Evolutionary conservation across 2,329 filamentous ascomycete genomes (phyloP).

Genomic region (Aureobasidium sp.): DNA sequence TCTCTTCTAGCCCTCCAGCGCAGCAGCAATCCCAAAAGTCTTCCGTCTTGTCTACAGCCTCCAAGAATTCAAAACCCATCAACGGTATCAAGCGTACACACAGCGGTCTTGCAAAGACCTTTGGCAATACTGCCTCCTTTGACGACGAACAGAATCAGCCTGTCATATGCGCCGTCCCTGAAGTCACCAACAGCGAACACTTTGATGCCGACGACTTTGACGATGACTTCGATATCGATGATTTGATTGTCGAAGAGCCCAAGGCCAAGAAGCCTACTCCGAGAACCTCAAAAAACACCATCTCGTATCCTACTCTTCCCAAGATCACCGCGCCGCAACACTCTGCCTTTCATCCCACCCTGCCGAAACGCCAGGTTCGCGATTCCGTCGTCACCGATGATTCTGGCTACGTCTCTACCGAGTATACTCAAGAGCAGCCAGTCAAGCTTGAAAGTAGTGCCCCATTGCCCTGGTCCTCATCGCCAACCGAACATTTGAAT

Average conservation of each 20-base stretch:
- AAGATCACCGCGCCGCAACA: slow-evolving; percentile 19
- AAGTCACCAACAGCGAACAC: slow-evolving; percentile 36
- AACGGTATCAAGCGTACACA: slow-evolving; percentile 36
- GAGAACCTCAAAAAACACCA: slow-evolving; percentile 16
- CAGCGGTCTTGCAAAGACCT: slow-evolving; percentile 37
- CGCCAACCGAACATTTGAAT: slow-evolving; percentile 32
- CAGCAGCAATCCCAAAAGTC: slow-evolving; percentile 28
- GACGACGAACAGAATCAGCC: slow-evolving; percentile 28
- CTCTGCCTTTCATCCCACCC: slow-evolving; percentile 21
- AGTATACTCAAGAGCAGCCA: background rate
- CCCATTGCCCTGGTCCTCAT: slow-evolving; percentile 60
- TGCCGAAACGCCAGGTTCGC: slow-evolving; percentile 19
- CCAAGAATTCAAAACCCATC: slow-evolving; percentile 18
- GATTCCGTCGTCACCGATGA: slow-evolving; percentile 11
- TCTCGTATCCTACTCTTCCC: slow-evolving; percentile 35
- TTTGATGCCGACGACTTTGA: slow-evolving; percentile 80
- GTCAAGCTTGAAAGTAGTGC: slow-evolving; percentile 42
- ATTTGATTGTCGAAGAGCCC: slow-evolving; percentile 45
- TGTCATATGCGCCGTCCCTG: slow-evolving; percentile 18
- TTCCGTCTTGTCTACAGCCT: slow-evolving; percentile 27
- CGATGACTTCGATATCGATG: slow-evolving; percentile 68
- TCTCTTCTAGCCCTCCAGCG: slow-evolving; percentile 50
- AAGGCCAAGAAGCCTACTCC: slow-evolving; percentile 19
- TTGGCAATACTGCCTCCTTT: slow-evolving; percentile 29
- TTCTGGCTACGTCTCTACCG: slow-evolving; percentile 19